Base-by-base conservation (phyloP, 768 basidiomycete genomes). In the Lactarius hatsudake region DNA sequence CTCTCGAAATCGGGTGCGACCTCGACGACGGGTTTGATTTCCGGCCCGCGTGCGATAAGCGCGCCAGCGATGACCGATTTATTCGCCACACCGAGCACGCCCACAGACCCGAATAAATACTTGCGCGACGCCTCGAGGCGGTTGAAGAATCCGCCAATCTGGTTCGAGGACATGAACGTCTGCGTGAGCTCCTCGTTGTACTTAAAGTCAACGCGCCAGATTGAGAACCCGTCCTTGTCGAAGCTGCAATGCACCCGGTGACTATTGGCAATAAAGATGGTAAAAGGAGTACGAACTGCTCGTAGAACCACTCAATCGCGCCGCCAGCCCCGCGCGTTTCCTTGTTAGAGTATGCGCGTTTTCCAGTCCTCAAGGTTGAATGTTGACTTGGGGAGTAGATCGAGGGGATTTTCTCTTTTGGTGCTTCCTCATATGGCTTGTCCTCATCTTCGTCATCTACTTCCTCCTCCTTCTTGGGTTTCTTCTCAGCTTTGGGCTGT, bases 311-410 rank as follows among this genome's bases (percentile, higher is more conserved):
- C 78, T 97, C 94, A 45, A 99, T 73, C 60, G 94, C 78, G 69
- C 92, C 95, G 54, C 78, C 87, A 20, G 90, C 71, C 43, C 91
- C 93, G 63, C 91, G 88, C 45, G 96, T 98, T n/a, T 98, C 95
- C 78, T 90, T 88, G 89, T 98, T 98, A 74, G 95, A 97, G 83
- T 98, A 99, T 54, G 91, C 90, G 55, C 93, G 89, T 78, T 98
- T 98, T 98, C 94, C 94, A 97, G 79, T 98, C 94, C 78, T 96
- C 91, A 64, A 94, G 86, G 81, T 94, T 94, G 79, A 93, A 87
- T 6, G 84, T 80, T 13, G 91, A 90, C 79, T 93, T 96, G 72
- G 94, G 94, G 48, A 98, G 86, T 69, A 86, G 83, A 71, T 97
- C 96, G 61, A 96, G 87, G 32, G 96, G 96, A 84, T 97, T 96